A percentile compares a stretch with the other conserved stretches of the same genome.
These are phyloP conservation scores for Populus pruinosa DNA, from an alignment of 345 rosid genomes.

Conservation along the genomic window DNA sequence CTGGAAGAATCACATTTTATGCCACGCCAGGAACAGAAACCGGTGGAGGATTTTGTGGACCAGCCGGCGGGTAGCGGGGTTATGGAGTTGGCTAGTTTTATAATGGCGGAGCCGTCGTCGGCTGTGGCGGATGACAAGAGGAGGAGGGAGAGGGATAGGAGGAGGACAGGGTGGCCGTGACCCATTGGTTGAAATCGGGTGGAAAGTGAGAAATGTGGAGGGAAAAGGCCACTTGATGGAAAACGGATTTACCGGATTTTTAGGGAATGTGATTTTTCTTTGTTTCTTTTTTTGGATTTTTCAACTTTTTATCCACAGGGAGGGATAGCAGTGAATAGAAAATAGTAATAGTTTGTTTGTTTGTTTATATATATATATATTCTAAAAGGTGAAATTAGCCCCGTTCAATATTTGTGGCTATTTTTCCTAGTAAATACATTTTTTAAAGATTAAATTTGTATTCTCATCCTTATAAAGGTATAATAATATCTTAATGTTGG, in stretches of 20 bases:
- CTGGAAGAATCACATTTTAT: constrained; percentile 43
- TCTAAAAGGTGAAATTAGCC: no score
- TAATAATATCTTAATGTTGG: no score
- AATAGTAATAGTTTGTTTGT: background rate
- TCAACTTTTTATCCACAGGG: no score
- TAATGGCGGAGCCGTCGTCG: constrained; percentile 56
- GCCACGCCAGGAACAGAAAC: constrained; percentile 58
- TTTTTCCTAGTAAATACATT: rapidly evolving
- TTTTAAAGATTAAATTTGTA: rapidly evolving
- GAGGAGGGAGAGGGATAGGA: constrained; percentile 15
- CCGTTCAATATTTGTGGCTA: rapidly evolving
- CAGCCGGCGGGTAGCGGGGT: constrained; percentile 50
- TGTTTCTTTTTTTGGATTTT: background rate
- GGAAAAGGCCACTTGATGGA: background rate
- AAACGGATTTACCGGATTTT: background rate
- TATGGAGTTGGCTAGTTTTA: constrained; percentile 42
- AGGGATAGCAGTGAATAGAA: no score
- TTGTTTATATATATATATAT: no score
- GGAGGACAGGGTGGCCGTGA: background rate
- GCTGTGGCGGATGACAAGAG: constrained; percentile 20
- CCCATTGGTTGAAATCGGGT: background rate
- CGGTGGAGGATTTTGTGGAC: constrained; percentile 45
- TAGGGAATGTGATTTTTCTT: background rate
- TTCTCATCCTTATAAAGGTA: no score
- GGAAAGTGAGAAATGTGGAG: background rate